These are phyloP conservation scores for Triangularia setosa DNA, from an alignment of 2,329 filamentous ascomycete species.

Conservation along the genomic window DNA sequence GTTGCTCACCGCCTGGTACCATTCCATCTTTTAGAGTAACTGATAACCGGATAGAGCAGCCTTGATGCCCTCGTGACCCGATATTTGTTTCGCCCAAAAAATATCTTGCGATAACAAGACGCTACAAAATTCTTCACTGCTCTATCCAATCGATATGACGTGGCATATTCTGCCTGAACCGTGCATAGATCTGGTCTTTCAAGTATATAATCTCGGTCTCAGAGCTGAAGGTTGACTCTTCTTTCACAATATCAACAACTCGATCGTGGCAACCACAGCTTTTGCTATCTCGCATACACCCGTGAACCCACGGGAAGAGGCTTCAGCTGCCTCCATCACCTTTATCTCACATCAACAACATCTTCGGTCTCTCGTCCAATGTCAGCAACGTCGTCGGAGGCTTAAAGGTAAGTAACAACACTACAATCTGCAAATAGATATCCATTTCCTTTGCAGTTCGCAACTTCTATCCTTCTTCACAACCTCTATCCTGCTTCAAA, in stretches of 20 bases:
- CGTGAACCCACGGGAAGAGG: background rate
- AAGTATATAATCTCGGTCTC: background rate
- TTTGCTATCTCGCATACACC: background rate
- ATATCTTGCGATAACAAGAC: background rate
- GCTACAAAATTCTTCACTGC: background rate
- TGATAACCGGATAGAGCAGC: background rate
- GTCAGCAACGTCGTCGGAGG: background rate
- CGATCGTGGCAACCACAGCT: background rate
- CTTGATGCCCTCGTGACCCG: background rate
- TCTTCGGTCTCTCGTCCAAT: background rate
- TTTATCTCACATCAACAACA: background rate
- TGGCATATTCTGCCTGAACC: background rate
- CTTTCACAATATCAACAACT: background rate
- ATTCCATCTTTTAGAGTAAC: background rate
- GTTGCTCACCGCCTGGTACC: too few species aligned
- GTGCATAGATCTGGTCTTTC: background rate
- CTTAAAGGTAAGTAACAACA: background rate
- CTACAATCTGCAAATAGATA: background rate
- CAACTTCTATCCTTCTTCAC: background rate
- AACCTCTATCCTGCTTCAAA: background rate
- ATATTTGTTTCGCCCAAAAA: background rate
- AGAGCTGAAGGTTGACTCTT: background rate
- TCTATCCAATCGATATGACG: background rate
- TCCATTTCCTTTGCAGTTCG: background rate
- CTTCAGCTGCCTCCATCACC: background rate